Conservation (phyloP, 73 alveolate genomes). For the Durusdinium trenchii region DNA sequence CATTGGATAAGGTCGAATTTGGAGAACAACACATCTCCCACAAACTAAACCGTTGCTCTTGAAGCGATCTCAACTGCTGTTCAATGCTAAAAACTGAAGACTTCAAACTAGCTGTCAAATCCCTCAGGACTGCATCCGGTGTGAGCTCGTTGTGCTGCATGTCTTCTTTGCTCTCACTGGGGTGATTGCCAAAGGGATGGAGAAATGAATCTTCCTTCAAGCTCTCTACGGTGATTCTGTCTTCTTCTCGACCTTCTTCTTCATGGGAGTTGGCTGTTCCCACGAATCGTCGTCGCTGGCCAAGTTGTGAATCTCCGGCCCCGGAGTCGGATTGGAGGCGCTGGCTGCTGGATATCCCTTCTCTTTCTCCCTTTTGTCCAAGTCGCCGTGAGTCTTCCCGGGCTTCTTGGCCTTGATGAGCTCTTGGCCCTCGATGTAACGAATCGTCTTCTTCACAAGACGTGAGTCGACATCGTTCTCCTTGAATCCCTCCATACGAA, state of each 20-base stretch:
- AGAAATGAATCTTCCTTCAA: too few relatives aligned
- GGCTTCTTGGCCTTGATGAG: neutral
- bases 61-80: neutral
- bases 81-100: neutral
- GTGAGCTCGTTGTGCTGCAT: neutral
- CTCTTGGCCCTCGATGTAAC: constrained; percentile 25
- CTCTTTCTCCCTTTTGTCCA: too few relatives aligned
- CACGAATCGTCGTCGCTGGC: too few relatives aligned
- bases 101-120: neutral
- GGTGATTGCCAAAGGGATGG: too few relatives aligned
- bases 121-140: neutral
- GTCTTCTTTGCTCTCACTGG: too few relatives aligned
- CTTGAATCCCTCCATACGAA: constrained; percentile 5
- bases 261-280: too few relatives aligned
- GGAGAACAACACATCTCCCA: constrained; percentile 63
- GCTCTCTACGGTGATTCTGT: too few relatives aligned
- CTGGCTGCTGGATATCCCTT: too few relatives aligned
- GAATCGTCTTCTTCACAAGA: constrained; percentile 18
- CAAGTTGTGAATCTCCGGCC: too few relatives aligned
- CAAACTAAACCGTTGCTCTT: neutral
- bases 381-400: too few relatives aligned
- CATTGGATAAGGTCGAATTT: neutral
- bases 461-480: neutral
- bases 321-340: too few relatives aligned
- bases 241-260: too few relatives aligned